A percentile compares a stretch with the other conserved stretches of the same genome.
Evolutionary conservation across 164 flowering plant species (phyloP).

Genomic region (Piper longum): DNA sequence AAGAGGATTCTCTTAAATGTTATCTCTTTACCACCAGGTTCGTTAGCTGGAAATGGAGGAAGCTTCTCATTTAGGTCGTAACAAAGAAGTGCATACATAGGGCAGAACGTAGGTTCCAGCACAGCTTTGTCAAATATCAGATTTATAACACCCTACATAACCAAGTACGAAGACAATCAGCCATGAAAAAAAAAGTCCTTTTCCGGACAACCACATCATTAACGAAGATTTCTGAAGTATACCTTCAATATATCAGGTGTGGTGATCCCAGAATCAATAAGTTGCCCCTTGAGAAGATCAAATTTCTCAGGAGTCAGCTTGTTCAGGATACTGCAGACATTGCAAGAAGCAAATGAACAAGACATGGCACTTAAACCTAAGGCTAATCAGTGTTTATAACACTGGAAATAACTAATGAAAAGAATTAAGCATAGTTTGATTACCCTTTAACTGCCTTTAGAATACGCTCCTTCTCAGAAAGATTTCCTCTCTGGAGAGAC

Average conservation of each 20-base stretch:
- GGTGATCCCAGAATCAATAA: constrained; percentile 88
- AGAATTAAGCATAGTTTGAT: neutral
- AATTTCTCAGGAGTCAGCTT: constrained; percentile 98
- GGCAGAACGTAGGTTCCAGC: constrained; percentile 92
- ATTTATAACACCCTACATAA: constrained; percentile 54
- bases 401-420: neutral
- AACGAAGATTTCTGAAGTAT: neutral
- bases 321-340: constrained; percentile 65
- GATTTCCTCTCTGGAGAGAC: constrained; percentile 60
- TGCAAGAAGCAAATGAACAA: neutral
- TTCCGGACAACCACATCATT: neutral
- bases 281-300: constrained; percentile 86
- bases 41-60: constrained; percentile 84
- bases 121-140: constrained; percentile 93
- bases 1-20: constrained; percentile 83
- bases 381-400: neutral
- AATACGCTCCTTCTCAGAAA: constrained; percentile 69
- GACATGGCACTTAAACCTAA: neutral
- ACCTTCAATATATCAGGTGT: constrained; percentile 89
- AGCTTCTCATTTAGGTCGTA: constrained; percentile 87
- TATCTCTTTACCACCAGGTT: constrained; percentile 69
- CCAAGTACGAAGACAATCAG: neutral
- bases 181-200: neutral
- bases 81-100: constrained; percentile 86
- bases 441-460: constrained; percentile 97